Base-by-base conservation (phyloP, 2,329 filamentous ascomycete genomes). In the Clarireedia monteithiana region DNA sequence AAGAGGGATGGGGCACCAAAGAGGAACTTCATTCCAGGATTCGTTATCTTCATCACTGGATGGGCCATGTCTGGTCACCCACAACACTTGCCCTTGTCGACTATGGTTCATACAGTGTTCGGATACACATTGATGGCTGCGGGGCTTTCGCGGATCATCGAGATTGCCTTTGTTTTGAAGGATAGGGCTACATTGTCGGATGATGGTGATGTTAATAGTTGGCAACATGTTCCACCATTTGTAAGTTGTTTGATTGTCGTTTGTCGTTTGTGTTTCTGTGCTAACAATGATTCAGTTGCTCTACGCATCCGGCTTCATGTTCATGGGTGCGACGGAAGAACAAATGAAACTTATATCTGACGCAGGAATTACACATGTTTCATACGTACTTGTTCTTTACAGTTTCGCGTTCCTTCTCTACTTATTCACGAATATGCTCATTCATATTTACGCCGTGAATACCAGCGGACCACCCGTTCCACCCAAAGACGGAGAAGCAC, bases 261-360 rank as follows among this genome's bases (percentile, higher is more conserved):
- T 24, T 6, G 30, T 17, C 51, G 48, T 9, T 44, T 17, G 48
- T 3, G 34, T 26, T n/a, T 60, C 65, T 39, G 14, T 53, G 64
- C 67, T 69, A 61, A 71, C 24, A 14, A 49, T 36, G 9, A 10
- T 39, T 14, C 58, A 95, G 91, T 79, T 97, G 42, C 81, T 99
- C 27, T 95, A 89, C 67, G 91, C 91, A 5, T 88, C 91, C 3
- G 94, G 94, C 1, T 96, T 97, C 74, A 79, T 99, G 42, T 99
- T 99, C 75, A 95, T 97, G 91, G 88, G 90, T 34, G 92, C 94
- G 15, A 97, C 91, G 0, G 94, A 97, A 70, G 91, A 99, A 73
- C 94, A 97, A 72, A 96, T 97, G 89, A 67, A 77, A 23, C 76
- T 96, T 1, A 77, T 97, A 5, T 79, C 82, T 42, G 76, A 82